Conservation (phyloP, 2,329 filamentous ascomycete species). For the Shiraia sp. region DNA sequence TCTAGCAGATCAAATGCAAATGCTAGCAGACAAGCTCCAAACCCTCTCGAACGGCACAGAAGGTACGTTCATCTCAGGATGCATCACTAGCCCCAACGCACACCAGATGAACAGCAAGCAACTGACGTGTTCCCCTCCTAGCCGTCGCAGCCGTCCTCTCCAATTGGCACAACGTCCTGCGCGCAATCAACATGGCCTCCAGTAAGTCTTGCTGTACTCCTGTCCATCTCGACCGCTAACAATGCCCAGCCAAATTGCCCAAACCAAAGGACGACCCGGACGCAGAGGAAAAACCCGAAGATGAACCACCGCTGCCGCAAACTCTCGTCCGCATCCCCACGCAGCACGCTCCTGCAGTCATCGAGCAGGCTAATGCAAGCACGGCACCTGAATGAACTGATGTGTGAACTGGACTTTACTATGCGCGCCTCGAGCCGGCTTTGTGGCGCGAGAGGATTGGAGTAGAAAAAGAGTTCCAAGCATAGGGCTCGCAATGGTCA, state of each 20-base stretch:
- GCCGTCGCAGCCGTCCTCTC: conserved; percentile 82
- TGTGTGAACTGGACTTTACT: conserved; percentile 11
- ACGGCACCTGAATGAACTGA: conserved; percentile 33
- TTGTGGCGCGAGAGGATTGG: conserved; percentile 4
- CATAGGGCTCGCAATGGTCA: neutral
- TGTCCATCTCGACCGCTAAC: conserved; percentile 12
- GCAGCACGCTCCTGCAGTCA: conserved; percentile 60
- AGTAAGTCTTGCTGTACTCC: conserved; percentile 56
- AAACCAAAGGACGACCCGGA: conserved; percentile 58
- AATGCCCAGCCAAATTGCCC: conserved; percentile 66
- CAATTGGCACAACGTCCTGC: conserved; percentile 86
- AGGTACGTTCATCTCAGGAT: conserved; percentile 53
- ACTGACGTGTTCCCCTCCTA: conserved; percentile 44
- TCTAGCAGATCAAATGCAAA: conserved; percentile 80
- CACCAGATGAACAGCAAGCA: conserved; percentile 5
- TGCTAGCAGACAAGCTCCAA: conserved; percentile 74
- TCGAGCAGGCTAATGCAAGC: conserved; percentile 39
- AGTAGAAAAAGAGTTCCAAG: conserved; percentile 1
- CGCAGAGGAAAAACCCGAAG: conserved; percentile 44
- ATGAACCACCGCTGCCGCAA: conserved; percentile 67
- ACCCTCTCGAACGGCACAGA: conserved; percentile 83
- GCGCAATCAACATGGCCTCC: conserved; percentile 85
- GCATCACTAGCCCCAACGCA: neutral
- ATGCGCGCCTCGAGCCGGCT: conserved; percentile 6
- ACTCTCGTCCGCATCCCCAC: conserved; percentile 85